Conservation (phyloP, 371 early-diverging fungal species). For the Mycotypha africana region DNA sequence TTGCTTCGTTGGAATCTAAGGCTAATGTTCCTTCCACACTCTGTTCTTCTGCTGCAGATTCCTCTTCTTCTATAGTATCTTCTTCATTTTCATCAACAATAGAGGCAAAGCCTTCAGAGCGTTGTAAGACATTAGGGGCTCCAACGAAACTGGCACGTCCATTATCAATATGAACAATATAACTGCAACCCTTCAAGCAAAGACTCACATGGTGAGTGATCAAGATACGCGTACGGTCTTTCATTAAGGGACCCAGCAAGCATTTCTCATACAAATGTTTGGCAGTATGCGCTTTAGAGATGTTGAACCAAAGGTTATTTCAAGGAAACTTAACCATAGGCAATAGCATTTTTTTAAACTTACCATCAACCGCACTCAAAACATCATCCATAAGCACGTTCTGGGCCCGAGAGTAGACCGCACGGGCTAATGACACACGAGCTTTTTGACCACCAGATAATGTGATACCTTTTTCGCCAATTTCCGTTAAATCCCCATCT, state of each 20-base stretch:
- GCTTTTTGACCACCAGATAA: slow-evolving; percentile 79
- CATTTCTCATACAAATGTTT: slow-evolving; percentile 71
- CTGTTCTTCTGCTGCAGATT: not conserved
- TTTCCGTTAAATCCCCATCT: slow-evolving; percentile 87
- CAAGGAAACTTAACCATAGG: too few species aligned
- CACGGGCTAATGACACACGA: slow-evolving; percentile 78
- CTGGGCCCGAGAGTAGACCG: slow-evolving; percentile 73
- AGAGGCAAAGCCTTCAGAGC: too few species aligned
- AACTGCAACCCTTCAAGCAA: slow-evolving; percentile 60
- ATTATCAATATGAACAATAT: slow-evolving; percentile 57
- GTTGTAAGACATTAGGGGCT: slow-evolving; percentile 34
- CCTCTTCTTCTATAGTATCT: not conserved
- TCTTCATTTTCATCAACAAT: slow-evolving; percentile 6
- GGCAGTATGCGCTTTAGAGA: slow-evolving; percentile 80
- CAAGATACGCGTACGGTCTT: slow-evolving; percentile 71
- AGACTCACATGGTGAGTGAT: slow-evolving; percentile 86
- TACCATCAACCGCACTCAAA: slow-evolving; percentile 67
- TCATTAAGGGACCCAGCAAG: slow-evolving; percentile 64
- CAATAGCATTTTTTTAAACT: not conserved
- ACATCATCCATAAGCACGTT: slow-evolving; percentile 81
- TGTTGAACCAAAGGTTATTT: too few species aligned
- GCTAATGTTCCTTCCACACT: not conserved
- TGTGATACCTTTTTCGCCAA: slow-evolving; percentile 85
- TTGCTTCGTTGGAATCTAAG: not conserved
- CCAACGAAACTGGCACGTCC: slow-evolving; percentile 47